These are phyloP conservation scores for Drechslerella coelobrocha DNA, from an alignment of 2,329 filamentous ascomycete species.

Conservation along the genomic window DNA sequence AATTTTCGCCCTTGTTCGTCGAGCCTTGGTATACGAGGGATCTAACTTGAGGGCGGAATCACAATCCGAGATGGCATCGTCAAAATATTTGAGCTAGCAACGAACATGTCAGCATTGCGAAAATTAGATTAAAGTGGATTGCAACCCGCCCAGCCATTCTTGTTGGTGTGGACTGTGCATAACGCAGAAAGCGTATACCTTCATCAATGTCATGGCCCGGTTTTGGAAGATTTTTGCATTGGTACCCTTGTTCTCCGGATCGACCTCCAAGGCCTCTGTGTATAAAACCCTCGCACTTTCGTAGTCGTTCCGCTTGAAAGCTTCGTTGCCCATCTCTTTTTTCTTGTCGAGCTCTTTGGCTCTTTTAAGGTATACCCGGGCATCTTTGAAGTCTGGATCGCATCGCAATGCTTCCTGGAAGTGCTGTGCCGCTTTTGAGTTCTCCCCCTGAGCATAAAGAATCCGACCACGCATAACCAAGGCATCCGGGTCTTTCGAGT, in stretches of 20 bases:
- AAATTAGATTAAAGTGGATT: not conserved
- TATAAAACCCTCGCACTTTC: slow-evolving; percentile 85
- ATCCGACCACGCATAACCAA: slow-evolving; percentile 86
- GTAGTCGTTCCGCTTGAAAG: slow-evolving; percentile 85
- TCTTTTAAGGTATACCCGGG: slow-evolving; percentile 84
- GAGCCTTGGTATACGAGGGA: slow-evolving; percentile 83
- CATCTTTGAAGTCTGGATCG: slow-evolving; percentile 89
- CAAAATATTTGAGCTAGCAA: slow-evolving; percentile 77
- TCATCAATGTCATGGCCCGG: slow-evolving; percentile 81
- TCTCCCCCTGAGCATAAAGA: slow-evolving; percentile 89
- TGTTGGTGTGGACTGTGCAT: no score
- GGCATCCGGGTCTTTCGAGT: slow-evolving; percentile 91
- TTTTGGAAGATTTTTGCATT: slow-evolving; percentile 96
- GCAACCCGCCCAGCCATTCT: no score
- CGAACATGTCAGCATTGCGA: slow-evolving; percentile 14
- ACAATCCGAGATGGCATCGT: slow-evolving; percentile 82
- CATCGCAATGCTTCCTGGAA: slow-evolving; percentile 88
- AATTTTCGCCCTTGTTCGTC: slow-evolving; percentile 92
- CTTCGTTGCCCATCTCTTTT: slow-evolving; percentile 89
- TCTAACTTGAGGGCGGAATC: slow-evolving; percentile 83
- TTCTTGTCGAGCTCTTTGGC: slow-evolving; percentile 91
- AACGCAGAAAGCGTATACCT: slow-evolving; percentile 57
- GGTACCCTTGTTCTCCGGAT: slow-evolving; percentile 85
- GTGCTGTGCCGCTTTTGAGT: slow-evolving; percentile 90
- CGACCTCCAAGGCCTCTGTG: slow-evolving; percentile 79